Percentiles rank a stretch among this genome's conserved stretches.
These are phyloP conservation scores for Rhizopus arrhizus DNA, from an alignment of 371 early-diverging fungal species.

Conservation along the genomic window DNA sequence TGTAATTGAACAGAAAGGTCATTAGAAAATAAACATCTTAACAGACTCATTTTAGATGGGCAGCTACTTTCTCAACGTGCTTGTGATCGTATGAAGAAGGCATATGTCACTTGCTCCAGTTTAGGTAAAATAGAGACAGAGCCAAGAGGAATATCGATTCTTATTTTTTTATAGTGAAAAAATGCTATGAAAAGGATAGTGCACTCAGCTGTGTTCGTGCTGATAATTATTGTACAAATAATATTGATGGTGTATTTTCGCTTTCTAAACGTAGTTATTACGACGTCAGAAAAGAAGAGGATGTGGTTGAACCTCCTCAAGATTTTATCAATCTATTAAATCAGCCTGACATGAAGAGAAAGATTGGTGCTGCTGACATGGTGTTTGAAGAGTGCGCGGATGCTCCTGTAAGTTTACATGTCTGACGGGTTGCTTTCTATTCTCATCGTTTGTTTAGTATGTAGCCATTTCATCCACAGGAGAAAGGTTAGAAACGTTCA, in stretches of 20 bases:
- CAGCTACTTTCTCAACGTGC: slow-evolving; percentile 4
- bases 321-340: slow-evolving; percentile 25
- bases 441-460: slow-evolving; percentile 4
- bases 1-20: slow-evolving; percentile 10
- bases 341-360: neutral
- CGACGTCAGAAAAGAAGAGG: slow-evolving; percentile 15
- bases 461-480: slow-evolving; percentile 9
- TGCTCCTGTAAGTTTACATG: slow-evolving; percentile 5
- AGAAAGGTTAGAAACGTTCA: slow-evolving; percentile 7
- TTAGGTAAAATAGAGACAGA: slow-evolving; percentile 9
- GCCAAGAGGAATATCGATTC: neutral
- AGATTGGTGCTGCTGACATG: slow-evolving; percentile 15
- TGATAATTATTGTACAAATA: slow-evolving; percentile 17
- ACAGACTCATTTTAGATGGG: slow-evolving; percentile 15
- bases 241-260: slow-evolving; percentile 18
- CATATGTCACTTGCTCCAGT: slow-evolving; percentile 10
- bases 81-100: slow-evolving; percentile 13
- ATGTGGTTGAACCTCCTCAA: slow-evolving; percentile 1
- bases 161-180: slow-evolving; percentile 10
- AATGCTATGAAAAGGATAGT: slow-evolving; percentile 19
- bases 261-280: slow-evolving; percentile 20
- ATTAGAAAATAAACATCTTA: too few species aligned
- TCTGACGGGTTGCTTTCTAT: neutral
- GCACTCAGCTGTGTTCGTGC: slow-evolving; percentile 16
- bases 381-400: slow-evolving; percentile 12